A percentile compares a stretch with the other conserved stretches of the same genome.
phyloP scores from a whole-genome alignment of 2,329 filamentous ascomycete genomes.

The Periconia digitata region DNA sequence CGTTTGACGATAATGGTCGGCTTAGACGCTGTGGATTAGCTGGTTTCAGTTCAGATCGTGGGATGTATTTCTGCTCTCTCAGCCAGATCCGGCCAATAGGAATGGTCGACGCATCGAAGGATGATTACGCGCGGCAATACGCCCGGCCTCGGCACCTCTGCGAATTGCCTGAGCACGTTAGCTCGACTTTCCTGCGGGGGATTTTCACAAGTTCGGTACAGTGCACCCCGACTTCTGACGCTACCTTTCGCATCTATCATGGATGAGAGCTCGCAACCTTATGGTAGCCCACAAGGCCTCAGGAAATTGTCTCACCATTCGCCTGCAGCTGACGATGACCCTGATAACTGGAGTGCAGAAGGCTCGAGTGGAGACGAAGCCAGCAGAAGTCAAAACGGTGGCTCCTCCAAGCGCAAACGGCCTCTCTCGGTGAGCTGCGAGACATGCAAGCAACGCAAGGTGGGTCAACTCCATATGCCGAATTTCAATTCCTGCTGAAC shows the following conservation, averaged over 20 bases:
- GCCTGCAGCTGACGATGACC: conserved; percentile 31
- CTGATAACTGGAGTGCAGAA: conserved; percentile 39
- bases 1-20: background rate
- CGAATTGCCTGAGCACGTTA: background rate
- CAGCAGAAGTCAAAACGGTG: conserved; percentile 30
- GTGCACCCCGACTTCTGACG: conserved; percentile 10
- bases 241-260: conserved; percentile 24
- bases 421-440: conserved; percentile 63
- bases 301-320: conserved; percentile 38
- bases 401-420: conserved; percentile 52
- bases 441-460: conserved; percentile 77
- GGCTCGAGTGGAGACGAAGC: conserved; percentile 45
- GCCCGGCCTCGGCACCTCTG: too few species aligned
- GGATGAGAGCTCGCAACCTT: conserved; percentile 31
- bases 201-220: conserved; percentile 18
- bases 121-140: too few species aligned
- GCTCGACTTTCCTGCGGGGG: conserved; percentile 6
- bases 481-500: background rate
- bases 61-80: conserved; percentile 8
- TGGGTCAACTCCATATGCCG: background rate
- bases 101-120: too few species aligned
- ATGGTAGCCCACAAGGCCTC: conserved; percentile 33
- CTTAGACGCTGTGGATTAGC: background rate
- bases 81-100: conserved; percentile 18
- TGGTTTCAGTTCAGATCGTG: background rate